Percentiles rank a stretch among this genome's conserved stretches.
Conservation (phyloP, 257 asterid genomes). For the Ilex asprella region DNA sequence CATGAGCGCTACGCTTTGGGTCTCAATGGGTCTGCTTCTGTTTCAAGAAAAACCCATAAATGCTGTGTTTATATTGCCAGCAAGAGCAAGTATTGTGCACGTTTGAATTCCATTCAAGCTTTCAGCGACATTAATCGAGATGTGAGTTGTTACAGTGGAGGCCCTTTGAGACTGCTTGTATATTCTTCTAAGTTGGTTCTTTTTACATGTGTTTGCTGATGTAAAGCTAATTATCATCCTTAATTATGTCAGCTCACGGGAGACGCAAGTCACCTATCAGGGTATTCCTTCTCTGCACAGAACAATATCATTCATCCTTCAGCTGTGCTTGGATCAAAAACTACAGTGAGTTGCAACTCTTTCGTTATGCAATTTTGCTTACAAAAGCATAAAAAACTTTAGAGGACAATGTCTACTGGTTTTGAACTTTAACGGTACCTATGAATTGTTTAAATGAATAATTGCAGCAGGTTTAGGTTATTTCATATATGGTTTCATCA, state of each 20-base stretch:
- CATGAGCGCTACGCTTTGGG: constrained; percentile 69
- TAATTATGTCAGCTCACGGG: constrained; percentile 62
- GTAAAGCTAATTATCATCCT: constrained; percentile 1
- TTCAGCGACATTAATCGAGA: constrained; percentile 88
- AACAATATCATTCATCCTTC: constrained; percentile 83
- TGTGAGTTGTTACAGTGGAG: constrained; percentile 37
- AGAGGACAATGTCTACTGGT: not conserved
- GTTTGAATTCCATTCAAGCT: constrained; percentile 83
- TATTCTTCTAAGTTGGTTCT: not conserved
- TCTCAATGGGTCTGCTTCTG: constrained; percentile 44
- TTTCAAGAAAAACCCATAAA: constrained; percentile 58
- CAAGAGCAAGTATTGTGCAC: constrained; percentile 86
- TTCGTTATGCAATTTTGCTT: constrained; percentile 8
- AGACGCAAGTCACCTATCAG: constrained; percentile 84
- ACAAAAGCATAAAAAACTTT: constrained; percentile 1
- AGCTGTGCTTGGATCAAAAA: constrained; percentile 73
- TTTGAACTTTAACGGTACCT: not conserved
- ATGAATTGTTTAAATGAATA: not conserved
- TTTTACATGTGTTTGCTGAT: not conserved
- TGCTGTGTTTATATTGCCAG: constrained; percentile 89
- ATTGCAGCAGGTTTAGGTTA: not conserved
- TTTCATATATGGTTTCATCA: not conserved
- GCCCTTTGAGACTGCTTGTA: constrained; percentile 7
- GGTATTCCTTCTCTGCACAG: constrained; percentile 74
- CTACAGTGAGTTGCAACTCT: constrained; percentile 61